Evolutionary conservation across 495 filamentous ascomycete species (phyloP), one percentile per base, ranked within the genome.

Genomic region (Staphylotrichum longicolle): DNA sequence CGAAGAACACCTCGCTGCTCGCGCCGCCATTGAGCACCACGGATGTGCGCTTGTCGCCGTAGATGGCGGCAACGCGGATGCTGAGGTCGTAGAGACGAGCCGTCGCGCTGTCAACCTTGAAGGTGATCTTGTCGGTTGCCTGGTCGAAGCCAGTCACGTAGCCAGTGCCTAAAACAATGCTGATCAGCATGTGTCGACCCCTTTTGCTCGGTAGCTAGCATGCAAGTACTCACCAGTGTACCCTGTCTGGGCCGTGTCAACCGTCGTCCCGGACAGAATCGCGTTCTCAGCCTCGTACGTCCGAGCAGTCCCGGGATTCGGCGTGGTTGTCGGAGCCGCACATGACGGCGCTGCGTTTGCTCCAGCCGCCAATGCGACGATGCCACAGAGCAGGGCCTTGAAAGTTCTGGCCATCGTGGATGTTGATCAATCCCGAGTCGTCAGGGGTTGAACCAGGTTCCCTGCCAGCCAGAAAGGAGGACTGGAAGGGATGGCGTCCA

Each of bases 91-190:
- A 80, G 11, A 80, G 68, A 54, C 66, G 60, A 20, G 63, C 50
- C 6, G 61, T 66, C 52, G 37, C 54, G 62, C 67, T 73, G 63
- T 54, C 47, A 39, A 78, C 42, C 2, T 39, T 64, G 62, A 80
- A 77, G 10, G 74, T 77, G 49, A 80, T 64, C 39, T 72, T 75
- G 63, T 80, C 78, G 10, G 65, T 49, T 7, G 58, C 62, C 6
- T 67, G 58, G 46, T 78, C 75, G 49, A 80, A 78, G 20, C 76
- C 72, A 3, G 64, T 69, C 5, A 79, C 75, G 50, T 80, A 80
- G 3, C 78, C 78, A 30, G 70, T 74, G 7, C 77, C 76, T 68
- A 6, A 63, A 40, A 4, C 0, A 14, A 9, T 27, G 5, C 7
- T 1, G 5, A 3, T 57, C 39, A 37, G 14, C 20, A 33, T 2